Conservation (phyloP, 2,329 filamentous ascomycete genomes). For the Lachnellula suecica region DNA sequence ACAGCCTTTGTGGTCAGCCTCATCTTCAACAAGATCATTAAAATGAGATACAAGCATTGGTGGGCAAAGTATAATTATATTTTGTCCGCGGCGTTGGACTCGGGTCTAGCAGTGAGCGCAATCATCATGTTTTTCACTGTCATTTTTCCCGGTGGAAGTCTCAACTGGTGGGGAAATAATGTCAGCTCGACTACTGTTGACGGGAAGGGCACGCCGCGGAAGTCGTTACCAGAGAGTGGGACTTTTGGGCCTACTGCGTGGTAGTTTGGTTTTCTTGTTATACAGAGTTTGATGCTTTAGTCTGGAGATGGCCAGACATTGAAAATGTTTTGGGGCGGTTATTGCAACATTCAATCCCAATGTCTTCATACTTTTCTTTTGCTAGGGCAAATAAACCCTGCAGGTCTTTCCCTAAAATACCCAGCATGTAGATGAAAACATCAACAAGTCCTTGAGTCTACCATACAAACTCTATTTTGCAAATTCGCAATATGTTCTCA, state of each 20-base stretch:
- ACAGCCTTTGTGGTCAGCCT: constrained; percentile 65
- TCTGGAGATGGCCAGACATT: too few relatives aligned
- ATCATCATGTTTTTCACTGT: constrained; percentile 70
- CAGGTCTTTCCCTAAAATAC: too few relatives aligned
- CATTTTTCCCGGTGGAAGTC: constrained; percentile 59
- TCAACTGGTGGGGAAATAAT: constrained; percentile 64
- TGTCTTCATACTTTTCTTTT: too few relatives aligned
- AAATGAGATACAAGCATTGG: constrained; percentile 66
- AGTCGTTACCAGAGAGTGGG: constrained; percentile 14
- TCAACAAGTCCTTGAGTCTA: too few relatives aligned
- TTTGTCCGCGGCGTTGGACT: constrained; percentile 69
- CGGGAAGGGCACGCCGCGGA: constrained; percentile 17
- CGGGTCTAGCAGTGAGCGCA: constrained; percentile 64
- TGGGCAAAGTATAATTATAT: constrained; percentile 75
- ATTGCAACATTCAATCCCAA: background rate
- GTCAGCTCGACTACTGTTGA: constrained; percentile 25
- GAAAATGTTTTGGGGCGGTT: background rate
- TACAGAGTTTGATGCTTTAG: background rate
- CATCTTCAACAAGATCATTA: constrained; percentile 67
- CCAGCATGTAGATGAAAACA: too few relatives aligned
- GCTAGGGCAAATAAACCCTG: too few relatives aligned
- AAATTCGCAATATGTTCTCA: too few relatives aligned
- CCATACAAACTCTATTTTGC: too few relatives aligned
- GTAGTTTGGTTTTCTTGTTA: background rate
- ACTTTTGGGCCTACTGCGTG: constrained; percentile 7